A percentile compares a stretch with the other conserved stretches of the same genome.
Evolutionary conservation across 129 eudicot species (phyloP).

Genomic region (Artemisia argyi): DNA sequence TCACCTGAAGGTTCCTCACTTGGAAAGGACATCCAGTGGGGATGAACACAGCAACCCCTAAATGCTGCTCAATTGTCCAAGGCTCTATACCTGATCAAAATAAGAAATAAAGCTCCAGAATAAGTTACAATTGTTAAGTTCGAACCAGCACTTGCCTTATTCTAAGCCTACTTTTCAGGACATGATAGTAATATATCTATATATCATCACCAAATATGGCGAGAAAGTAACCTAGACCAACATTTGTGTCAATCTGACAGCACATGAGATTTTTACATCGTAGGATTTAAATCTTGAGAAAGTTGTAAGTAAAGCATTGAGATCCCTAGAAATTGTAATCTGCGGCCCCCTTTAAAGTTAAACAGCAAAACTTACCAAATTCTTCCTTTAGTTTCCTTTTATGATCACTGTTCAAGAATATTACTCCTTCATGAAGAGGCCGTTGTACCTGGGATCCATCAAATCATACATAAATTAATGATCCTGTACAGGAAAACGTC

Average conservation of each 20-base stretch:
- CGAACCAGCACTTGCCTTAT: background rate
- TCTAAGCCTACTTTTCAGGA: background rate
- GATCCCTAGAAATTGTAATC: background rate
- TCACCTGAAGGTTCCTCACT: conserved; percentile 94
- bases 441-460: conserved; percentile 30
- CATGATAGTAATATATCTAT: background rate
- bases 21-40: conserved; percentile 99
- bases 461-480: conserved; percentile 11
- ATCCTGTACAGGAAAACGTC: background rate
- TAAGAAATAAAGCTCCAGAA: background rate
- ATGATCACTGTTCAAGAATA: conserved; percentile 61
- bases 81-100: conserved; percentile 79
- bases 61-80: conserved; percentile 90
- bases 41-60: conserved; percentile 90
- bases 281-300: background rate
- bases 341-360: background rate
- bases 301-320: background rate
- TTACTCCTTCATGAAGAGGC: conserved; percentile 62
- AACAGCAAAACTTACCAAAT: conserved; percentile 55
- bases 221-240: background rate
- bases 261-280: background rate
- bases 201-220: conserved; percentile 6
- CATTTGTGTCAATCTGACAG: conserved; percentile 10
- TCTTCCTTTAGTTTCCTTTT: conserved; percentile 81
- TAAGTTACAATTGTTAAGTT: background rate